A percentile compares a stretch with the other conserved stretches of the same genome.
phyloP scores from a whole-genome alignment of 768 basidiomycete species.

The Leccinum pellstonianum region DNA sequence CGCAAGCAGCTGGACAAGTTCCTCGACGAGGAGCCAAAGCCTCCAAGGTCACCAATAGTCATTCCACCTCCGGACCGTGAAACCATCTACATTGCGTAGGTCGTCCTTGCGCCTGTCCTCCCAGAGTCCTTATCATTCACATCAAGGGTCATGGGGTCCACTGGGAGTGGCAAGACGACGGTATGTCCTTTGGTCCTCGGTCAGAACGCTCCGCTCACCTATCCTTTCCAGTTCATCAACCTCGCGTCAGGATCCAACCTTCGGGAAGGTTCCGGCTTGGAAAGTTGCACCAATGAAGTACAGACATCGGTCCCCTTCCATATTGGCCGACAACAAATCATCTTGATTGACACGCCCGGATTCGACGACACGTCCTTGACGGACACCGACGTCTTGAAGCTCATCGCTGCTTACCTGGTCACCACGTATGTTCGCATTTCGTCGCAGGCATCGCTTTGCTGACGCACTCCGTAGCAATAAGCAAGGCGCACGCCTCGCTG shows the following conservation, averaged over 20 bases:
- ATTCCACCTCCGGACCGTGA: constrained; percentile 17
- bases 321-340: constrained; percentile 37
- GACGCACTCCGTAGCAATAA: constrained; percentile 30
- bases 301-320: constrained; percentile 29
- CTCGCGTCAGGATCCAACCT: constrained; percentile 32
- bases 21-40: constrained; percentile 28
- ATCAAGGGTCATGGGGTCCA: constrained; percentile 34
- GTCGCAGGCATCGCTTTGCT: background rate
- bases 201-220: constrained; percentile 1
- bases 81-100: constrained; percentile 31
- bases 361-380: constrained; percentile 55
- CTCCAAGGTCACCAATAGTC: constrained; percentile 11
- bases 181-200: constrained; percentile 16
- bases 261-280: constrained; percentile 33
- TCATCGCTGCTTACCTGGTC: constrained; percentile 44
- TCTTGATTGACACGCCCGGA: constrained; percentile 60
- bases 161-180: constrained; percentile 37
- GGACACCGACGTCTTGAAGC: constrained; percentile 49
- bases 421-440: constrained; percentile 25
- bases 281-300: constrained; percentile 37
- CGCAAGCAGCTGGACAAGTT: constrained; percentile 28
- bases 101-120: constrained; percentile 5
- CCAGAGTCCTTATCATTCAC: constrained; percentile 26
- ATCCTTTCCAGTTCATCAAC: constrained; percentile 38
- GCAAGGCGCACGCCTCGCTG: constrained; percentile 40